Percentiles rank a stretch among this genome's conserved stretches.
phyloP scores from a whole-genome alignment of 768 basidiomycete genomes.

The Termitomyces sp. region DNA sequence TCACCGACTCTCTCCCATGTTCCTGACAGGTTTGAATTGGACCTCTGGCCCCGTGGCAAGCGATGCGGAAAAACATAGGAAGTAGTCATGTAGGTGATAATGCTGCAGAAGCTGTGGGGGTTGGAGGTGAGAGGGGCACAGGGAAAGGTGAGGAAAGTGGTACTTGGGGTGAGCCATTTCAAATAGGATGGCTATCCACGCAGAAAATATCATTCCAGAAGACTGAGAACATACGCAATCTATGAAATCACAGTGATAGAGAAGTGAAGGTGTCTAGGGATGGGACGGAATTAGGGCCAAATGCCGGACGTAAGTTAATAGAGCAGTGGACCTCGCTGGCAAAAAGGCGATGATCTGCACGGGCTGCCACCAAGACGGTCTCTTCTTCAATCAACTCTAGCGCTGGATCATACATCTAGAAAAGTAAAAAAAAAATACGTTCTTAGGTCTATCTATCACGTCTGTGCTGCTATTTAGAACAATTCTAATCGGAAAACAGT shows the following conservation, averaged over 20 bases:
- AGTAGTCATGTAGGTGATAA: slow-evolving; percentile 2
- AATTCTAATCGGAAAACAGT: too few species aligned
- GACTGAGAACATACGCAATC: slow-evolving; percentile 80
- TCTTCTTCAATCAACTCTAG: too few species aligned
- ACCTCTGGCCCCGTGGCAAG: slow-evolving; percentile 37
- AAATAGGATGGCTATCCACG: slow-evolving; percentile 78
- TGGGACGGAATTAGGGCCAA: slow-evolving; percentile 90
- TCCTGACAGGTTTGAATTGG: slow-evolving; percentile 33
- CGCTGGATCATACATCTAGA: too few species aligned
- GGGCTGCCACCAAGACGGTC: neutral
- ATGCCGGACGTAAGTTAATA: slow-evolving; percentile 61
- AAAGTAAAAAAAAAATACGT: too few species aligned
- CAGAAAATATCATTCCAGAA: slow-evolving; percentile 69
- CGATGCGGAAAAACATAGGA: slow-evolving; percentile 22
- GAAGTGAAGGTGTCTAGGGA: slow-evolving; percentile 83
- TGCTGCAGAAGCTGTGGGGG: slow-evolving; percentile 20
- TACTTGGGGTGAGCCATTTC: slow-evolving; percentile 81
- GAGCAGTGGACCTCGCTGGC: slow-evolving; percentile 62
- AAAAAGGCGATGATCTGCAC: slow-evolving; percentile 7
- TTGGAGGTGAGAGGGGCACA: slow-evolving; percentile 14
- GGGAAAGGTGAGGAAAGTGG: slow-evolving; percentile 46
- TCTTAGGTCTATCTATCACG: too few species aligned
- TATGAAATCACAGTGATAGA: slow-evolving; percentile 88
- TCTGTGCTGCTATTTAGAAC: too few species aligned
- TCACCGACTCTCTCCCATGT: too few species aligned